phyloP scores from a whole-genome alignment of 805 yeast genomes.

The Candida xyloterini region DNA sequence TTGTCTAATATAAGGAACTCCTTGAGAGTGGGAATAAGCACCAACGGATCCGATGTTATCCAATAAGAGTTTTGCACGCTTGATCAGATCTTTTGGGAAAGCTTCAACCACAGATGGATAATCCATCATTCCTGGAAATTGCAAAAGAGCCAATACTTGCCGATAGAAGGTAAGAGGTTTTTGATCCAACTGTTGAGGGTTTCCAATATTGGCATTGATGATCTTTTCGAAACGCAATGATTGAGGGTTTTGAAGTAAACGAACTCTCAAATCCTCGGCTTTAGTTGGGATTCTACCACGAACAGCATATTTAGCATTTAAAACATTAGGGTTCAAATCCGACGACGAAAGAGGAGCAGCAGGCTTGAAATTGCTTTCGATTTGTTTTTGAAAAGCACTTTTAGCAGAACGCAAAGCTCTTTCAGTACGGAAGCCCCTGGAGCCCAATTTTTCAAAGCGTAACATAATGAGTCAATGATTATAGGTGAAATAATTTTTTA shows the following conservation, averaged over 20 bases:
- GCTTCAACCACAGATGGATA: constrained; percentile 30
- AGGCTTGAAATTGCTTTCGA: constrained; percentile 26
- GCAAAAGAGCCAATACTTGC: constrained; percentile 81
- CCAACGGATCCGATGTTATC: constrained; percentile 78
- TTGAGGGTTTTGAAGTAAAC: constrained; percentile 51
- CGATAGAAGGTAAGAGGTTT: constrained; percentile 93
- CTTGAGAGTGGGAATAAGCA: constrained; percentile 94
- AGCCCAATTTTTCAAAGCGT: neutral
- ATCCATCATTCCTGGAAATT: constrained; percentile 71
- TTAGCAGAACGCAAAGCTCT: constrained; percentile 2
- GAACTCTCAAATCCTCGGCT: constrained; percentile 76
- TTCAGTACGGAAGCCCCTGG: constrained; percentile 2
- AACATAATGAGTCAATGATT: constrained; percentile 1
- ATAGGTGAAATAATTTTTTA: neutral
- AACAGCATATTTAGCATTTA: constrained; percentile 92
- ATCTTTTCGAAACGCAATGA: constrained; percentile 75
- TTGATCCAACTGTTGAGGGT: constrained; percentile 96
- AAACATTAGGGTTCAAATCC: constrained; percentile 70
- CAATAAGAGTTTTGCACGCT: constrained; percentile 64
- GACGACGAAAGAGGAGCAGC: constrained; percentile 36
- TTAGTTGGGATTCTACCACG: constrained; percentile 91
- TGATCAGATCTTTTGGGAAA: constrained; percentile 66
- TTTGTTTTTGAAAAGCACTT: constrained; percentile 7
- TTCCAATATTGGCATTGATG: constrained; percentile 92
- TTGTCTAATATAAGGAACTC: constrained; percentile 67